Base-by-base conservation (phyloP, 2,329 filamentous ascomycete species). In the Fusarium nanum region DNA sequence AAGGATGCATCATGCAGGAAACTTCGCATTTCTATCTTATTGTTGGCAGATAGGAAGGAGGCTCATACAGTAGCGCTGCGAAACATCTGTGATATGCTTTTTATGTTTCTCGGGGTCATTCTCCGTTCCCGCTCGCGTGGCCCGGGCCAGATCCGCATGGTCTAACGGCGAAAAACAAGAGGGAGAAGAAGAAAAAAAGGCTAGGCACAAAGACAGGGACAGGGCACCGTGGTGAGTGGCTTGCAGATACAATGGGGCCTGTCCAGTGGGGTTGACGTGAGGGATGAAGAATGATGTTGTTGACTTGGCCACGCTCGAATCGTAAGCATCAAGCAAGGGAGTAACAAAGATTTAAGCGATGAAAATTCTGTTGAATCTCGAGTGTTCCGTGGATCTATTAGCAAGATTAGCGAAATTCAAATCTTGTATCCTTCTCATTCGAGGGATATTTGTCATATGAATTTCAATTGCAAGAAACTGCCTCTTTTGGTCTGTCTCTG, bases 71-170 rank as follows among this genome's bases (percentile, higher is more conserved):
- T 66, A 66, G 63, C 47, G 62, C 40, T n/a, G 25, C 23, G 20
- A 53, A 41, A 53, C 49, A 34, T 12, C n/a, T 28, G 23, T 11
- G 27, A 41, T 66, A 32, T 67, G 23, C 46, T 62, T 49, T 53
- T 46, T 61, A 50, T 56, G 63, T 62, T 64, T 64, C 50, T 49
- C 41, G 42, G 23, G 40, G 41, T 34, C 23, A 32, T 40, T 52
- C 23, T 53, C 67, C 67, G 34, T 53, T 63, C 49, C 66, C 64
- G 46, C 25, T 71, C 67, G 67, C 67, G 54, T 70, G 67, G 67
- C 11, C 54, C 46, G 44, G 60, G 34, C 28, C 23, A 56, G 48
- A 50, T 67, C 57, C 55, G 67, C 54, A 63, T 71, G 48, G 62
- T 28, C 25, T 14, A 64, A 70, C 42, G 46, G 67, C 14, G 37